These are phyloP conservation scores for Boletus edulis DNA, from an alignment of 768 basidiomycete genomes.

Conservation along the genomic window DNA sequence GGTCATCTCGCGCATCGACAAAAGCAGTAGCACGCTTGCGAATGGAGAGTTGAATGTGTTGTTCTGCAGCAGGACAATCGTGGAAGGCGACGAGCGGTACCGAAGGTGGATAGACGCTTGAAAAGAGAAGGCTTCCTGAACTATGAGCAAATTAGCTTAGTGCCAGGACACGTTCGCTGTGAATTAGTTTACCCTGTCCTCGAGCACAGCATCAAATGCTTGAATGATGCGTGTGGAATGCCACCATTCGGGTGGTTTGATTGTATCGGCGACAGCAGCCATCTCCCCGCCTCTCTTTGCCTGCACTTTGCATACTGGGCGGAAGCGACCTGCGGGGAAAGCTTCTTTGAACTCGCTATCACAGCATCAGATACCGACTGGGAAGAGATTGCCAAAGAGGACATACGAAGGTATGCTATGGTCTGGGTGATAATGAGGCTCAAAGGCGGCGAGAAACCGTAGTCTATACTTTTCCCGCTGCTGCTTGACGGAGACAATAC, in stretches of 20 bases:
- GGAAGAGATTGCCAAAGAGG: neutral
- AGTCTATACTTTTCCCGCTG: conserved; percentile 80
- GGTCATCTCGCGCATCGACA: conserved; percentile 89
- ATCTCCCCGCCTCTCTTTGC: conserved; percentile 79
- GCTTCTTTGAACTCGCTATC: conserved; percentile 90
- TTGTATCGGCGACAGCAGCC: conserved; percentile 82
- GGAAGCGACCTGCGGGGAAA: conserved; percentile 88
- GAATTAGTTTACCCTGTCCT: conserved; percentile 61
- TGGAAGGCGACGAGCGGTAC: conserved; percentile 65
- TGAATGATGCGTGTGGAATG: conserved; percentile 87
- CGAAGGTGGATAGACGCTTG: conserved; percentile 79
- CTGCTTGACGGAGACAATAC: conserved; percentile 71
- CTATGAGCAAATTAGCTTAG: conserved; percentile 35
- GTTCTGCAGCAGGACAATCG: conserved; percentile 78
- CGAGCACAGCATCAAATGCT: conserved; percentile 84
- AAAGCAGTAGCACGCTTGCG: conserved; percentile 93
- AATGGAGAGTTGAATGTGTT: conserved; percentile 83
- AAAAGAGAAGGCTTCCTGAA: conserved; percentile 87
- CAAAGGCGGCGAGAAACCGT: conserved; percentile 73
- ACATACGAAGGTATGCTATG: conserved; percentile 71
- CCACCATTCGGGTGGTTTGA: conserved; percentile 94
- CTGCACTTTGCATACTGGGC: conserved; percentile 88
- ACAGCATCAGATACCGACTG: neutral
- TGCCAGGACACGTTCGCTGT: neutral
- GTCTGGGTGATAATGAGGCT: conserved; percentile 86